phyloP scores from a whole-genome alignment of 768 basidiomycete genomes.

The Amanita subjunquillea region DNA sequence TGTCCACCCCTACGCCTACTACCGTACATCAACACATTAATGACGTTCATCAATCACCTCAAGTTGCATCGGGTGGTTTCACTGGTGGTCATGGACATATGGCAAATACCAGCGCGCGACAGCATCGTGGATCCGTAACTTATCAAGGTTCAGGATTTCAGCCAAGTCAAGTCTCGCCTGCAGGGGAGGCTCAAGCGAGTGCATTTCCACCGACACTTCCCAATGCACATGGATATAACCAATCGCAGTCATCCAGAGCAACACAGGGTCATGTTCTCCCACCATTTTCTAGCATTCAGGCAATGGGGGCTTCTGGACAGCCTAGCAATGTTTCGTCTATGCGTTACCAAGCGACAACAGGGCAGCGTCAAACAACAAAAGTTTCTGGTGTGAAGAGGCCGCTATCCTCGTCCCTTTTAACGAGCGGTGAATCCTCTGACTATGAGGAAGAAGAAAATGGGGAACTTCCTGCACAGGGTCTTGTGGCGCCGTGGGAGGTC shows the following conservation, averaged over 20 bases:
- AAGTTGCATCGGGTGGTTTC: slow-evolving; percentile 19
- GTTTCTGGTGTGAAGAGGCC: slow-evolving; percentile 46
- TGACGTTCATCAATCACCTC: slow-evolving; percentile 30
- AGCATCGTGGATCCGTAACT: slow-evolving; percentile 8
- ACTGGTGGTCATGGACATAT: slow-evolving; percentile 18
- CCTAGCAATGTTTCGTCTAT: slow-evolving; percentile 47
- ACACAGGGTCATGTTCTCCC: slow-evolving; percentile 48
- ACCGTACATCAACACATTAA: slow-evolving; percentile 28
- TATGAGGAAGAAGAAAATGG: slow-evolving; percentile 76
- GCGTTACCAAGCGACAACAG: slow-evolving; percentile 45
- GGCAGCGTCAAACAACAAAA: slow-evolving; percentile 19
- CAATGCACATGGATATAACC: slow-evolving; percentile 24
- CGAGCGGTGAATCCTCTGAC: slow-evolving; percentile 77
- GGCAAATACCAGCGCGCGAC: slow-evolving; percentile 9
- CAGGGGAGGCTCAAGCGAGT: slow-evolving; percentile 33
- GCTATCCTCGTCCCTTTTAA: slow-evolving; percentile 47
- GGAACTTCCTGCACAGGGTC: slow-evolving; percentile 69
- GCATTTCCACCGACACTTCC: slow-evolving; percentile 31
- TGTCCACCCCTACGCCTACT: slow-evolving; percentile 43
- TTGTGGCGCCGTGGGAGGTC: slow-evolving; percentile 84
- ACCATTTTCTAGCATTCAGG: slow-evolving; percentile 61
- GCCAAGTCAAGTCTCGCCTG: slow-evolving; percentile 18
- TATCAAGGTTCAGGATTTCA: slow-evolving; percentile 25
- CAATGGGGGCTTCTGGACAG: slow-evolving; percentile 37
- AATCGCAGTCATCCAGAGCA: slow-evolving; percentile 11